Conservation (phyloP, 148 eudicot species). For the Rhododendron ovatum region DNA sequence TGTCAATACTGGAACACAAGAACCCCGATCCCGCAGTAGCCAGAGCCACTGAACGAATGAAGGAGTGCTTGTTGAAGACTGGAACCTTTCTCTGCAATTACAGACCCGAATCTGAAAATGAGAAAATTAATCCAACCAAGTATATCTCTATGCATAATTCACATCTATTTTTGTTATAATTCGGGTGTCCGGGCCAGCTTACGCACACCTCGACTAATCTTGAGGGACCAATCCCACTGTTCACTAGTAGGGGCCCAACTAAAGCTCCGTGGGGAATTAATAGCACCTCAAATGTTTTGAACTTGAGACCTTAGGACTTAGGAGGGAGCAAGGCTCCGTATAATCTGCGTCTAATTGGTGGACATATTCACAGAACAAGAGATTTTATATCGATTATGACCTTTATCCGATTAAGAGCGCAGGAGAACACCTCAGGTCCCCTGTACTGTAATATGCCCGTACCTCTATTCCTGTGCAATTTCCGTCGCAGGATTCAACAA, state of each 20-base stretch:
- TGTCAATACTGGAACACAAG: constrained; percentile 24
- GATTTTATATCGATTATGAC: not conserved
- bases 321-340: not conserved
- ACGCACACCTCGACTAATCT: not conserved
- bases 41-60: constrained; percentile 39
- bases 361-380: not conserved
- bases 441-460: too few relatives aligned
- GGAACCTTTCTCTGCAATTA: constrained; percentile 45
- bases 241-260: not conserved
- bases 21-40: constrained; percentile 64
- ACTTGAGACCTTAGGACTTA: not conserved
- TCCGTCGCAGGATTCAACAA: too few relatives aligned
- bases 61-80: constrained; percentile 18
- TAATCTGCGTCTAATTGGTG: not conserved
- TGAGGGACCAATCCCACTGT: not conserved
- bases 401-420: too few relatives aligned
- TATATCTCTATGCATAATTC: not conserved
- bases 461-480: too few relatives aligned
- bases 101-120: not conserved
- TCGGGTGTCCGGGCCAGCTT: not conserved
- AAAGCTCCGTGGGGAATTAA: not conserved
- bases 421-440: not conserved
- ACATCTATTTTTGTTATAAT: not conserved
- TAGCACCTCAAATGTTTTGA: not conserved
- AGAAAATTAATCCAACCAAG: not conserved